Evolutionary conservation across 2,329 filamentous ascomycete genomes (phyloP).

Genomic region (Penicillium sp.): DNA sequence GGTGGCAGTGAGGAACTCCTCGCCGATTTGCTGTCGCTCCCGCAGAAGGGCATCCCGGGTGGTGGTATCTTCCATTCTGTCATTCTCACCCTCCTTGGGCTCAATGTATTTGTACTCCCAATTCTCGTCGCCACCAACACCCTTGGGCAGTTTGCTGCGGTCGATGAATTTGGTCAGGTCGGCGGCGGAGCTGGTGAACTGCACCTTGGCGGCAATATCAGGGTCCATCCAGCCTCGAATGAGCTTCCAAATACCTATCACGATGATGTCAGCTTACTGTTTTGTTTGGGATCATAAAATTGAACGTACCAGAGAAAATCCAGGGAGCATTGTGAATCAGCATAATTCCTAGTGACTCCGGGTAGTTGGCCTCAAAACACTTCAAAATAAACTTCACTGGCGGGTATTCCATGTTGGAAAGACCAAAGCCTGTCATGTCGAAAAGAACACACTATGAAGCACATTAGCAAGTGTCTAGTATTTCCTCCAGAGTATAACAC

Average conservation of each 20-base stretch:
- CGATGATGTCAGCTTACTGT: neutral
- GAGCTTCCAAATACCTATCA: conserved; percentile 85
- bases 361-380: conserved; percentile 96
- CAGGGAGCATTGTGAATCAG: conserved; percentile 92
- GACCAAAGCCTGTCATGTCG: conserved; percentile 88
- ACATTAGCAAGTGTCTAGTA: conserved; percentile 1
- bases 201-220: conserved; percentile 87
- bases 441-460: conserved; percentile 75
- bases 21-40: conserved; percentile 65
- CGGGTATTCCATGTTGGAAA: conserved; percentile 97
- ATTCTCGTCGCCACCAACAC: conserved; percentile 79
- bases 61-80: conserved; percentile 65
- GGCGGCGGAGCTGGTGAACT: conserved; percentile 78
- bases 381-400: conserved; percentile 98
- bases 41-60: conserved; percentile 62
- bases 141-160: conserved; percentile 67
- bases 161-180: conserved; percentile 77
- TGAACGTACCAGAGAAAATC: conserved; percentile 75
- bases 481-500: conserved; percentile 32
- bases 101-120: conserved; percentile 82
- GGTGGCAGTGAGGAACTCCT: conserved; percentile 72
- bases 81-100: conserved; percentile 72
- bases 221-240: conserved; percentile 95
- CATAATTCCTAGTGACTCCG: conserved; percentile 82
- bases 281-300: neutral